Evolutionary conservation across 1,139 yeast genomes (phyloP), one percentile per base, ranked within the genome.

Genomic region (Hansenula lynferdii): DNA sequence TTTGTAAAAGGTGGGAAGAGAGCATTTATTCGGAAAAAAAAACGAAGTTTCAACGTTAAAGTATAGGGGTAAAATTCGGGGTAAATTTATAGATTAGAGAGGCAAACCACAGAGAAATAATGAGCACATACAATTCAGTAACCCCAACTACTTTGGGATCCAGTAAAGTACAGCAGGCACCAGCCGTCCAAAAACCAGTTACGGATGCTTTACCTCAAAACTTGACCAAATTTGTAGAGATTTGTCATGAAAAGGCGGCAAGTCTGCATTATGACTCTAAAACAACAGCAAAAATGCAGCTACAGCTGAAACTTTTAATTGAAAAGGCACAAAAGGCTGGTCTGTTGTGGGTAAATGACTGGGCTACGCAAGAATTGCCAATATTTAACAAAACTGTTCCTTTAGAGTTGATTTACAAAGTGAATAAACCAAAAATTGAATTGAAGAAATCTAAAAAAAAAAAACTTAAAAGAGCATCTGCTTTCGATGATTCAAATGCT

Each of bases 361-460:
- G 95, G 95, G 56, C 54, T 9, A 50, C 44, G 9, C 84, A 78
- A 56, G 61, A 62, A 23, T 48, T 84, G 2, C 90, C 92, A 0
- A 56, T 77, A 2, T 53, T 81, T 28, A 52, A 51, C 15, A 34
- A 31, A 16, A 38, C 35, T 7, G 16, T 39, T n/a, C 34, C 39
- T 9, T 38, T 48, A 17, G 49, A 49, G 18, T 43, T 51, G 20
- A 31, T 44, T 47, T 40, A 48, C 47, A 56, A 50, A 46, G 42
- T 46, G 21, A 33, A 42, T 18, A 17, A 28, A 25, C 36, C 20
- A 16, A 32, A 15, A 38, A n/a, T 14, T 12, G 43, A 31, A 42
- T 42, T 36, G 40, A 35, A 17, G 37, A 35, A 34, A 40, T 31
- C 8, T 30, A 35, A 17, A 41, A 37, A 31, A 40, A 41, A 30